Conservation (phyloP, 495 filamentous ascomycete species). For the Xylaria acuta region DNA sequence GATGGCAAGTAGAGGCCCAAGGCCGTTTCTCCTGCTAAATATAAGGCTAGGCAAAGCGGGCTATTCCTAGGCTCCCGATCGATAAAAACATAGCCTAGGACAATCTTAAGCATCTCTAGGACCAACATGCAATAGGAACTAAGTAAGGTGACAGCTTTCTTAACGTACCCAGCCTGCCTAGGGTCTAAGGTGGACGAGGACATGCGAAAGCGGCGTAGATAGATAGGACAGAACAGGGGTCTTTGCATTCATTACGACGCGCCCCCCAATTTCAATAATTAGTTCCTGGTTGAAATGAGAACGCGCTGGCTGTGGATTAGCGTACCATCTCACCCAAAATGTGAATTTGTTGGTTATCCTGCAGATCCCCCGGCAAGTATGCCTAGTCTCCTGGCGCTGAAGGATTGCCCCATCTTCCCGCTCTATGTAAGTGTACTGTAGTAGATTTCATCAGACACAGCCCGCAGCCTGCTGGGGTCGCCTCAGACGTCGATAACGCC, state of each 20-base stretch:
- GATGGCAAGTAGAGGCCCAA: no score
- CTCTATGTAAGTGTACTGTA: neutral
- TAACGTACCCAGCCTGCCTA: neutral
- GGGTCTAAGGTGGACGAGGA: neutral
- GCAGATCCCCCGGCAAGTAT: neutral
- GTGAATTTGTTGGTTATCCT: neutral
- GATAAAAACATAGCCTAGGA: neutral
- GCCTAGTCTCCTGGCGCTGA: no score
- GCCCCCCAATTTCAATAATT: neutral
- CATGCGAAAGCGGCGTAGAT: neutral
- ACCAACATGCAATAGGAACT: neutral
- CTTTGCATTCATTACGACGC: neutral
- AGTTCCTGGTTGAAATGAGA: neutral
- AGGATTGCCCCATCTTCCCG: no score
- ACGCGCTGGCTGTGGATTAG: neutral
- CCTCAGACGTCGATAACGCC: slow-evolving; percentile 7
- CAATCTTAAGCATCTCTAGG: neutral
- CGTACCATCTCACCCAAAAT: neutral
- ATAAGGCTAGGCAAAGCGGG: neutral
- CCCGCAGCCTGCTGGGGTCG: neutral
- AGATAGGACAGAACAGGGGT: neutral
- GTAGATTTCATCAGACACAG: neutral
- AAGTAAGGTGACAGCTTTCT: neutral
- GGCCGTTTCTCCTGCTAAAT: no score
- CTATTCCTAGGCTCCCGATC: neutral